phyloP scores from a whole-genome alignment of 805 yeast genomes.

The Candida montana region DNA sequence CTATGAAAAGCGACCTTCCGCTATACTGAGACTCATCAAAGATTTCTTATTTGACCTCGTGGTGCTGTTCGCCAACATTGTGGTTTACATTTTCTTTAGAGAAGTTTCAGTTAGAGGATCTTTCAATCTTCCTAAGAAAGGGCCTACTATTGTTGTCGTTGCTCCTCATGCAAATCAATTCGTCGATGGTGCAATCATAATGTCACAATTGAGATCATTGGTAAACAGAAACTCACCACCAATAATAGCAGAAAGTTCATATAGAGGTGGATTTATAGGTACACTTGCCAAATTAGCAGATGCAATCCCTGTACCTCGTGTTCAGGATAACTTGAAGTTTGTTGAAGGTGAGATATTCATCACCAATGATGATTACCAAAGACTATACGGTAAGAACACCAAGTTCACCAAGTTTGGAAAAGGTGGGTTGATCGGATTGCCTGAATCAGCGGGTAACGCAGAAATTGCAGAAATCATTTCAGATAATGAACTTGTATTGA shows the following conservation, averaged over 20 bases:
- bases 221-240: constrained; percentile 67
- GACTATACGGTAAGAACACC: constrained; percentile 61
- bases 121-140: constrained; percentile 50
- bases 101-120: constrained; percentile 73
- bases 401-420: constrained; percentile 53
- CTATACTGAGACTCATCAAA: constrained; percentile 5
- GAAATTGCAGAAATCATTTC: constrained; percentile 62
- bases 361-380: constrained; percentile 42
- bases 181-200: constrained; percentile 71
- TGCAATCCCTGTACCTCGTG: constrained; percentile 85
- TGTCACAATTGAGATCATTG: constrained; percentile 63
- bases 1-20: neutral
- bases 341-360: constrained; percentile 66
- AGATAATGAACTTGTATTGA: constrained; percentile 63
- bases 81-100: constrained; percentile 48
- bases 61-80: constrained; percentile 19
- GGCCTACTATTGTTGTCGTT: constrained; percentile 71
- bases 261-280: constrained; percentile 62
- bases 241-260: constrained; percentile 76
- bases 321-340: constrained; percentile 71
- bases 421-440: constrained; percentile 69
- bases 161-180: constrained; percentile 90
- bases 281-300: constrained; percentile 64
- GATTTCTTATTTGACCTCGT: constrained; percentile 17
- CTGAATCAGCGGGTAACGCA: constrained; percentile 70